These are phyloP conservation scores for Clitopilus passeckerianus DNA, from an alignment of 768 basidiomycete genomes.

Conservation along the genomic window DNA sequence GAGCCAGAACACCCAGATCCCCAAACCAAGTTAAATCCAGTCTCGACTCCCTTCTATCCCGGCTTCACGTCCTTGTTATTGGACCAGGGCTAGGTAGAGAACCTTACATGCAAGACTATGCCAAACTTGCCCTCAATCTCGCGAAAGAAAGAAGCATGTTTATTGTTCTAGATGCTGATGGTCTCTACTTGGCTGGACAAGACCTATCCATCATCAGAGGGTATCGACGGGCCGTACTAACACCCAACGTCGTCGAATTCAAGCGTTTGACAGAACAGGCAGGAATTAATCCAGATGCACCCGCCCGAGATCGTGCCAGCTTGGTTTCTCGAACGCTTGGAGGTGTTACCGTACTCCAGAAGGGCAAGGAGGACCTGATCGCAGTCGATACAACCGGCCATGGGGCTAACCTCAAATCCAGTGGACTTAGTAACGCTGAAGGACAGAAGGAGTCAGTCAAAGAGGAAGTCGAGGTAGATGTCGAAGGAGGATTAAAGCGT, in stretches of 20 bases:
- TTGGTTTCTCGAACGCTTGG: constrained; percentile 72
- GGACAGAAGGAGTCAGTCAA: constrained; percentile 46
- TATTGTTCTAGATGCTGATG: constrained; percentile 93
- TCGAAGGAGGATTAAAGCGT: constrained; percentile 80
- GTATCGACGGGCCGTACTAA: constrained; percentile 83
- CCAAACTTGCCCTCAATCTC: constrained; percentile 67
- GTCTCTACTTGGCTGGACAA: constrained; percentile 76
- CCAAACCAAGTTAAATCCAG: constrained; percentile 41
- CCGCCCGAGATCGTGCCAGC: constrained; percentile 53
- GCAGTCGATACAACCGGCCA: constrained; percentile 68
- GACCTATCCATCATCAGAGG: constrained; percentile 73
- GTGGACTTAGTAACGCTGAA: constrained; percentile 36
- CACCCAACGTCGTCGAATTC: constrained; percentile 95
- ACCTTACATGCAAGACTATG: constrained; percentile 82
- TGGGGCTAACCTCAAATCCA: constrained; percentile 38
- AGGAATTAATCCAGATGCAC: constrained; percentile 54
- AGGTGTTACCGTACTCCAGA: constrained; percentile 87
- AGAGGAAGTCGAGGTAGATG: constrained; percentile 62
- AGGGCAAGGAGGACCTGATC: constrained; percentile 80
- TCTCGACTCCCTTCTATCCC: constrained; percentile 66
- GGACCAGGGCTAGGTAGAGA: constrained; percentile 95
- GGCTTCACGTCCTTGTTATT: constrained; percentile 89
- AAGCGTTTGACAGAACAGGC: constrained; percentile 73
- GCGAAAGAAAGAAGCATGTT: constrained; percentile 78
- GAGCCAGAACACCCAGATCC: constrained; percentile 29